phyloP scores from a whole-genome alignment of 1,284 basidiomycete species.

The Flammula alnicola region DNA sequence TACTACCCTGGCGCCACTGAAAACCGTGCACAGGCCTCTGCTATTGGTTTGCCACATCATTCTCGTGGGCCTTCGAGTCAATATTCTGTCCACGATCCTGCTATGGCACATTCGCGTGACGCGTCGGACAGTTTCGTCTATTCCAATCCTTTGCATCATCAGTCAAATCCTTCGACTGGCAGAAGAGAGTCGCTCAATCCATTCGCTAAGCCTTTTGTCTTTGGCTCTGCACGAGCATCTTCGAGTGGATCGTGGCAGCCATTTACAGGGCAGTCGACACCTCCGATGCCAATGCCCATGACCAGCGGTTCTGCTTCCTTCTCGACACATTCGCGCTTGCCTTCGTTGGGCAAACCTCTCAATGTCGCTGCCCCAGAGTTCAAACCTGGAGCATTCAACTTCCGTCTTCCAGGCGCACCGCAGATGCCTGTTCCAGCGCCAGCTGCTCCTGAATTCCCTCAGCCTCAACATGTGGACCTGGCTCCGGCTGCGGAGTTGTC shows the following conservation, averaged over 20 bases:
- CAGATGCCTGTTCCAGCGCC: conserved; percentile 47
- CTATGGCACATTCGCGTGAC: conserved; percentile 63
- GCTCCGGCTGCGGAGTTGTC: conserved; percentile 27
- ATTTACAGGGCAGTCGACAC: conserved; percentile 28
- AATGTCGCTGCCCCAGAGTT: conserved; percentile 82
- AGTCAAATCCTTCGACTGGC: conserved; percentile 28
- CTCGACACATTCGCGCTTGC: conserved; percentile 55
- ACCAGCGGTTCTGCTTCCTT: conserved; percentile 31
- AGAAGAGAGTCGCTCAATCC: conserved; percentile 66
- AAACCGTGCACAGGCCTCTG: conserved; percentile 10
- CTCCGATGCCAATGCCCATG: conserved; percentile 36
- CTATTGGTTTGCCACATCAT: conserved; percentile 49
- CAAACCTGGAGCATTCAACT: conserved; percentile 74
- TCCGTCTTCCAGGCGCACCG: conserved; percentile 71
- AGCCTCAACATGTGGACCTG: conserved; percentile 13
- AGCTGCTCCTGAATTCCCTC: conserved; percentile 32
- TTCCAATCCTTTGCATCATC: conserved; percentile 22
- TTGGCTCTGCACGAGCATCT: conserved; percentile 46
- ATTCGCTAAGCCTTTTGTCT: conserved; percentile 80
- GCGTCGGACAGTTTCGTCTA: conserved; percentile 24
- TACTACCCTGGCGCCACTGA: conserved; percentile 36
- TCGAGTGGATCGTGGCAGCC: conserved; percentile 38
- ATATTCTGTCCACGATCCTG: conserved; percentile 63
- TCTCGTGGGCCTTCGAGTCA: conserved; percentile 67
- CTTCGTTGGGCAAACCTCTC: conserved; percentile 68